phyloP scores from a whole-genome alignment of 1,139 yeast genomes.

The Lodderomyces elongisporus region DNA sequence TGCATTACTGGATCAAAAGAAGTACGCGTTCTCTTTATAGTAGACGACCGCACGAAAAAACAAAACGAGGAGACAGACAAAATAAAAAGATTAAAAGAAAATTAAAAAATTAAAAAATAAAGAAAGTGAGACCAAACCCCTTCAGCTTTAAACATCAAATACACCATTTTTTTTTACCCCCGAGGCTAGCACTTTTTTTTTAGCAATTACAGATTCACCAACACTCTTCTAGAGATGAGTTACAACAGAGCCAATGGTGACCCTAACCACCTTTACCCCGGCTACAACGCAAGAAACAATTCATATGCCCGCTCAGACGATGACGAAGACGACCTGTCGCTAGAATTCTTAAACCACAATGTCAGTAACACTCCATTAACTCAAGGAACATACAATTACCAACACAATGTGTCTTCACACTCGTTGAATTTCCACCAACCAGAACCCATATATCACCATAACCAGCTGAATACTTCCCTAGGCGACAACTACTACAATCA shows the following conservation, averaged over 20 bases:
- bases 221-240: too few species aligned
- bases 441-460: conserved; percentile 20
- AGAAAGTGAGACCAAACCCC: too few species aligned
- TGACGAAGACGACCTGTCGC: conserved; percentile 9
- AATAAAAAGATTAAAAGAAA: too few species aligned
- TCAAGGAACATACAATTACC: conserved; percentile 18
- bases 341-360: conserved; percentile 8
- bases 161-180: too few species aligned
- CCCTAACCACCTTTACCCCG: conserved; percentile 7
- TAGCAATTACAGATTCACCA: too few species aligned
- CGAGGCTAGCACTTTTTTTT: too few species aligned
- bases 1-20: too few species aligned
- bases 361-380: conserved; percentile 14
- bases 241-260: conserved; percentile 7
- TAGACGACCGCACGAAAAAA: too few species aligned
- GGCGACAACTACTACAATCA: conserved; percentile 21
- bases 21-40: too few species aligned
- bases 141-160: too few species aligned
- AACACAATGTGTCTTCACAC: conserved; percentile 14
- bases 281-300: conserved; percentile 1
- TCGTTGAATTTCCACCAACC: conserved; percentile 35
- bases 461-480: conserved; percentile 10
- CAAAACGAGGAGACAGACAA: too few species aligned
- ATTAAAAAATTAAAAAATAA: too few species aligned
- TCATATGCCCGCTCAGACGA: conserved; percentile 3